Evolutionary conservation across 1,284 basidiomycete genomes (phyloP), one percentile per base, ranked within the genome.

Genomic region (Chondrostereum purpureum): DNA sequence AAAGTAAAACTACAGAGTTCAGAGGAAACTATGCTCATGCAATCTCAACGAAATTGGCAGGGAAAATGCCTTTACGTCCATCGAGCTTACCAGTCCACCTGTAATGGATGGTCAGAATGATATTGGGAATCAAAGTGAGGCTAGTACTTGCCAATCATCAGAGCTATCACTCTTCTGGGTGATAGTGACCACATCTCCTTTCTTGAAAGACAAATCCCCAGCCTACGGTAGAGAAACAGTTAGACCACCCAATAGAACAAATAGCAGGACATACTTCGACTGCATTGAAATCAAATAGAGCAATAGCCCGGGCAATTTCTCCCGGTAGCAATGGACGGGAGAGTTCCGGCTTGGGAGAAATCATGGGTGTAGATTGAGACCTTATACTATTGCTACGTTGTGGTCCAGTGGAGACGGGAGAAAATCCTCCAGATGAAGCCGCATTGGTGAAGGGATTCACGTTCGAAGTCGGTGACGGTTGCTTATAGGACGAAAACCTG

Each of bases 151-250:
- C 90, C 90, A 93, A 52, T 91, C 85, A 58, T 91, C 82, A 14
- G 71, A 80, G 35, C 77, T 88, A 33, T 83, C 75, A 49, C 81
- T 91, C 66, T 79, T 87, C 59, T 85, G 73, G 14, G 80, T 77
- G 13, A 95, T 73, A 8, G 68, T 73, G 45, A 96, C 83, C 13
- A 93, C 75, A 51, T 94, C 83, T 1, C 90, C 90, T 61, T 86
- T 90, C n/a, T 67, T 72, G 60, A 96, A 88, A 1, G 85, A 83
- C 35, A 96, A 61, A 64, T 96, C 92, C 1, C 88, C 91, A 10
- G 69, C 55, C 83, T 90, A 50, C n/a, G 18, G 48, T 45, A 45
- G 42, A 11, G 39, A 33, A 24, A 37, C 51, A 3, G 45, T 51
- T 36, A 46, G n/a, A 45, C 18, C 17, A 48, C 35, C 14, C 46